Conservation (phyloP, 2,329 filamentous ascomycete species). For the Phoma sp. region DNA sequence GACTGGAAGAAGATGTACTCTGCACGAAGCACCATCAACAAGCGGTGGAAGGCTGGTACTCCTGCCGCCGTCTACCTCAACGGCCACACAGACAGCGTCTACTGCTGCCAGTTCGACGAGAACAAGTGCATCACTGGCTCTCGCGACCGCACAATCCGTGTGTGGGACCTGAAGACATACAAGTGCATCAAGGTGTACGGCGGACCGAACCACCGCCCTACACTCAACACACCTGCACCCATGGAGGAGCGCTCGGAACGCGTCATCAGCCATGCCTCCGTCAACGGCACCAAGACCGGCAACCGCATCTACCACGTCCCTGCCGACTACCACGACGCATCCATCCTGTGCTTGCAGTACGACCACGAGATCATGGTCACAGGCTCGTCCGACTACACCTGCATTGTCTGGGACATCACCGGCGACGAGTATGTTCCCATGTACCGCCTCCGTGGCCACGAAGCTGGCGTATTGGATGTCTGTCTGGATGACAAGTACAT, state of each 20-base stretch:
- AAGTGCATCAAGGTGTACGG: constrained; percentile 87
- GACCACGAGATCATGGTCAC: constrained; percentile 93
- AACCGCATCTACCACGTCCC: constrained; percentile 56
- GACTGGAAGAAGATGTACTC: constrained; percentile 88
- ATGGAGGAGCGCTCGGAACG: constrained; percentile 51
- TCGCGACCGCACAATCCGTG: constrained; percentile 90
- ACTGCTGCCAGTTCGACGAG: constrained; percentile 98
- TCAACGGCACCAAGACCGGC: constrained; percentile 56
- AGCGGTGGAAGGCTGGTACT: constrained; percentile 79
- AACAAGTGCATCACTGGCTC: constrained; percentile 97
- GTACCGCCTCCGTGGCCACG: constrained; percentile 77
- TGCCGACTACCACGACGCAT: constrained; percentile 78
- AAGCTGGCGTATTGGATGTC: constrained; percentile 88
- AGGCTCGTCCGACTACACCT: constrained; percentile 88
- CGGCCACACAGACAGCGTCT: constrained; percentile 94
- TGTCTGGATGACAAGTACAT: constrained; percentile 93
- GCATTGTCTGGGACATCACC: constrained; percentile 88
- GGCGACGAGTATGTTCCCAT: constrained; percentile 71
- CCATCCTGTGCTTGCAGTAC: constrained; percentile 93
- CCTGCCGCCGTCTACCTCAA: constrained; percentile 87
- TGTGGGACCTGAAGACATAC: constrained; percentile 93
- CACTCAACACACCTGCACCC: constrained; percentile 54
- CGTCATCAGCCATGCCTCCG: constrained; percentile 53
- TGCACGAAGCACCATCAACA: constrained; percentile 75
- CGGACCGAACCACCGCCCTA: constrained; percentile 67